Evolutionary conservation across 495 filamentous ascomycete species (phyloP).

Genomic region (Neurospora sp.): DNA sequence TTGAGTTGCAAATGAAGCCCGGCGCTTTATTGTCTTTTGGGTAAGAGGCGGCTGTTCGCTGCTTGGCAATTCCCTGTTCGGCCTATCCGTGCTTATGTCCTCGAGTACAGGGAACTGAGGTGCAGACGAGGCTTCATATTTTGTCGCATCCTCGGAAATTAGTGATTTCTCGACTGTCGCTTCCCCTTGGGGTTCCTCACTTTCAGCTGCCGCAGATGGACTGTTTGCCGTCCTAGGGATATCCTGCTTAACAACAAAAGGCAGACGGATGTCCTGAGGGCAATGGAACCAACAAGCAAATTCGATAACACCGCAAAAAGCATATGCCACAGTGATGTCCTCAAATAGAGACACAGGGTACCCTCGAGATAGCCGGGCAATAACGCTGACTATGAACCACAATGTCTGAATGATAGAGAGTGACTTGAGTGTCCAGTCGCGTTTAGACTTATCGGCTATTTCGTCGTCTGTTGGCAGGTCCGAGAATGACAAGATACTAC

Average conservation of each 20-base stretch:
- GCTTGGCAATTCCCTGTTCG: neutral
- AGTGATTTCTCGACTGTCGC: neutral
- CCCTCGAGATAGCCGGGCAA: neutral
- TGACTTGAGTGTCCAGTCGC: neutral
- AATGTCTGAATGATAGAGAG: neutral
- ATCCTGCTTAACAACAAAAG: neutral
- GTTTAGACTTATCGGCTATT: neutral
- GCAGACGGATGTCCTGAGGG: neutral
- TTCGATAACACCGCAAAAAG: neutral
- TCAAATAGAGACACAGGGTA: neutral
- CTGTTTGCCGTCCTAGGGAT: accelerated
- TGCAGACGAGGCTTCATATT: neutral
- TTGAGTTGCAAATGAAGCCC: neutral
- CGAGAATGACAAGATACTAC: neutral
- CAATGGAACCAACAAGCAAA: neutral
- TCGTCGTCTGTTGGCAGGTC: neutral
- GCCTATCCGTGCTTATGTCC: neutral
- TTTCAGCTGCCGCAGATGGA: neutral
- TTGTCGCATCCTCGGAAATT: neutral
- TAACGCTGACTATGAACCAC: neutral
- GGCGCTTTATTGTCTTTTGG: neutral
- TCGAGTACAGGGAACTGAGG: neutral
- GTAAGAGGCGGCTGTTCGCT: neutral
- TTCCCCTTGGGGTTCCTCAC: neutral
- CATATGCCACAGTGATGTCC: neutral